Conservation (phyloP, 179 eudicot genomes). For the Amaranthus tricolor region DNA sequence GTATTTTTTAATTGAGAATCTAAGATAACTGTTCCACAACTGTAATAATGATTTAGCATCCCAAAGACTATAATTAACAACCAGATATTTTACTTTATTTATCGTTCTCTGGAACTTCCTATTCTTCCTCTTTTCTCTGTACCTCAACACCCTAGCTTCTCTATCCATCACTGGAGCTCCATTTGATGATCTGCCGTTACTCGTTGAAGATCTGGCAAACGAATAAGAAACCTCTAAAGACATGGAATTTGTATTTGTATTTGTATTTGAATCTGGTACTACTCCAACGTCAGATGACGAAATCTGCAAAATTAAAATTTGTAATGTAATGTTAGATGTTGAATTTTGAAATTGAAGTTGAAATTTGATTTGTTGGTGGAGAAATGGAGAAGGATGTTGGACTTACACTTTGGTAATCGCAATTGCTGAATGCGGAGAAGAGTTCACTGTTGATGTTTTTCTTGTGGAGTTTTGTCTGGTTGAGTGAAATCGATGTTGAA, state of each 20-base stretch:
- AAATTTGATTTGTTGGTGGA: no score
- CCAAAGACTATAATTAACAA: no score
- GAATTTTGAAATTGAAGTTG: background rate
- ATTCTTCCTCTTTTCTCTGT: slow-evolving; percentile 54
- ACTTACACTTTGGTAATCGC: slow-evolving; percentile 17
- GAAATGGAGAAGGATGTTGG: no score
- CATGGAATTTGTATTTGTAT: slow-evolving; percentile 24
- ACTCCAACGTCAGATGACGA: slow-evolving; percentile 47
- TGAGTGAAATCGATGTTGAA: slow-evolving; percentile 52
- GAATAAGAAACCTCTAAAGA: slow-evolving; percentile 29
- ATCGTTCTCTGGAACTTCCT: slow-evolving; percentile 48
- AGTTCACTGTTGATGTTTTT: slow-evolving; percentile 16
- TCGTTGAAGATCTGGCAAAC: background rate
- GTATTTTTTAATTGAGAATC: no score
- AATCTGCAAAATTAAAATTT: slow-evolving; percentile 20
- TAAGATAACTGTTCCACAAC: no score
- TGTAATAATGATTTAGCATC: no score
- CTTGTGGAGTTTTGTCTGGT: slow-evolving; percentile 23
- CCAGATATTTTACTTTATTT: no score
- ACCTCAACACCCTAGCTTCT: slow-evolving; percentile 42
- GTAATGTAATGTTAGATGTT: background rate
- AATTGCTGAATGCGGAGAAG: slow-evolving; percentile 24
- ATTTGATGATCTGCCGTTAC: background rate
- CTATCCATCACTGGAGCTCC: slow-evolving; percentile 29
- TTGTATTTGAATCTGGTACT: slow-evolving; percentile 28